phyloP scores from a whole-genome alignment of 75 land plant species.

The Selaginella moellendorffii region DNA sequence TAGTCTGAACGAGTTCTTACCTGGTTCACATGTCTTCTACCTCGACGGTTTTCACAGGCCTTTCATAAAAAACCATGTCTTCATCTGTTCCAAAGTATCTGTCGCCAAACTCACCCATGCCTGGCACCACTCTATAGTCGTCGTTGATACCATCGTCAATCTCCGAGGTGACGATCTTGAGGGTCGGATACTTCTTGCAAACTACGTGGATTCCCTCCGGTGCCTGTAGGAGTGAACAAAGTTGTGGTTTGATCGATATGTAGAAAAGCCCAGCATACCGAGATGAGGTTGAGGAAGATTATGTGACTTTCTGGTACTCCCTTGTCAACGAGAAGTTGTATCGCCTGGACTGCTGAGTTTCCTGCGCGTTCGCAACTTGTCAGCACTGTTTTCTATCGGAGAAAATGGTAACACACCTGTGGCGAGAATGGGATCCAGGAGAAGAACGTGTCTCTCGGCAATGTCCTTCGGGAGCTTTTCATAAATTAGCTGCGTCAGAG shows the following conservation, averaged over 20 bases:
- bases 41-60: background rate
- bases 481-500: slow-evolving; percentile 47
- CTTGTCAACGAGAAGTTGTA: slow-evolving; percentile 47
- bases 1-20: too few species aligned
- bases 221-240: slow-evolving; percentile 50
- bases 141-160: slow-evolving; percentile 49
- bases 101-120: slow-evolving; percentile 93
- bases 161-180: slow-evolving; percentile 90
- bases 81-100: slow-evolving; percentile 81
- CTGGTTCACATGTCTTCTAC: too few species aligned
- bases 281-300: slow-evolving; percentile 84
- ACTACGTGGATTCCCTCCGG: slow-evolving; percentile 76
- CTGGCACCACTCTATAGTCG: slow-evolving; percentile 60
- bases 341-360: slow-evolving; percentile 81
- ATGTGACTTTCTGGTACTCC: slow-evolving; percentile 84
- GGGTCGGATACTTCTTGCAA: slow-evolving; percentile 46
- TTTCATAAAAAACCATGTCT: background rate
- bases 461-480: slow-evolving; percentile 74
- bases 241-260: too few species aligned
- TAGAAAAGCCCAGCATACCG: slow-evolving; percentile 30
- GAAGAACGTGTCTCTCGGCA: slow-evolving; percentile 55
- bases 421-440: slow-evolving; percentile 64
- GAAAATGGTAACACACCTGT: slow-evolving; percentile 54
- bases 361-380: slow-evolving; percentile 27
- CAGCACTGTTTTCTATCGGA: too few species aligned